Percentiles rank a stretch among this genome's conserved stretches.
phyloP scores from a whole-genome alignment of 495 filamentous ascomycete genomes.

The Daldinia childiae region DNA sequence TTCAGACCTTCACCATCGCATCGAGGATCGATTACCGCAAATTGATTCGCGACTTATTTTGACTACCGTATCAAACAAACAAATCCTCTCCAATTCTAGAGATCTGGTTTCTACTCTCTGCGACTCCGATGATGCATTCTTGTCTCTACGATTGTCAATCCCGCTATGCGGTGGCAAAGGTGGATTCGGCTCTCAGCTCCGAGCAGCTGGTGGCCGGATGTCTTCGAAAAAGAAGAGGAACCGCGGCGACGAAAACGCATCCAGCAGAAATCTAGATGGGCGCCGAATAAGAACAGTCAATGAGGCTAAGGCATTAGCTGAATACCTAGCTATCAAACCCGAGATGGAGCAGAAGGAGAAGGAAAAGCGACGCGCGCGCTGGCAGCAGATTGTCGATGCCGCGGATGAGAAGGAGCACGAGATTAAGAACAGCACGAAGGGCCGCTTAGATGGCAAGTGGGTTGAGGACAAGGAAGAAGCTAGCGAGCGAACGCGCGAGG shows the following conservation, averaged over 20 bases:
- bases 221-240: constrained; percentile 88
- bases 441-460: constrained; percentile 88
- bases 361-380: constrained; percentile 79
- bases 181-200: constrained; percentile 95
- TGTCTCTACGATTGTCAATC: constrained; percentile 80
- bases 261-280: constrained; percentile 92
- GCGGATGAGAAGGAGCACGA: constrained; percentile 85
- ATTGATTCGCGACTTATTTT: constrained; percentile 70
- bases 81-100: constrained; percentile 61
- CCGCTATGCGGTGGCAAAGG: constrained; percentile 91
- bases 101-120: constrained; percentile 64
- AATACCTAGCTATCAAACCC: constrained; percentile 94
- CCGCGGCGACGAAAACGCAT: constrained; percentile 83
- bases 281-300: constrained; percentile 89
- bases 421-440: constrained; percentile 72
- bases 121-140: constrained; percentile 65
- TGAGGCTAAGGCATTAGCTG: constrained; percentile 92
- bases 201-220: constrained; percentile 97
- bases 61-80: constrained; percentile 82
- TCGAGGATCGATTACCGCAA: constrained; percentile 71
- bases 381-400: constrained; percentile 84
- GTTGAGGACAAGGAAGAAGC: constrained; percentile 90
- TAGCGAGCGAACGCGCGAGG: constrained; percentile 82
- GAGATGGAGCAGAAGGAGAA: constrained; percentile 96
- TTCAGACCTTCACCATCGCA: constrained; percentile 68